phyloP scores from a whole-genome alignment of 768 basidiomycete genomes.

The Boletus rufocinnamomeus region DNA sequence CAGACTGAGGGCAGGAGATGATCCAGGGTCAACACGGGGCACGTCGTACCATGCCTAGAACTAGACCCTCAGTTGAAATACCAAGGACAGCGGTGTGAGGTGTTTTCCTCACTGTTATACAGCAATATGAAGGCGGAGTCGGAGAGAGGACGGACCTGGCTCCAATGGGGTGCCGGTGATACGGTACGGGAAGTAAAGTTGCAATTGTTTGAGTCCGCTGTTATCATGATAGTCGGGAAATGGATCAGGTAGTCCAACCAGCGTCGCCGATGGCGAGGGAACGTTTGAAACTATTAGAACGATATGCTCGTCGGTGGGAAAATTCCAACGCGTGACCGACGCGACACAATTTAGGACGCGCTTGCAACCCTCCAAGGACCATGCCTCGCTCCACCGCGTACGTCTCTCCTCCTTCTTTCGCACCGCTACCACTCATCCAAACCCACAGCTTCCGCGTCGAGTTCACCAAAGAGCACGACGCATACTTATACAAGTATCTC shows the following conservation, averaged over 20 bases:
- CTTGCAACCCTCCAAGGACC: not conserved
- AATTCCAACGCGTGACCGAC: conserved; percentile 4
- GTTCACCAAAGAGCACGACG: conserved; percentile 46
- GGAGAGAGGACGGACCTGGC: not conserved
- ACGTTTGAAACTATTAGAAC: not conserved
- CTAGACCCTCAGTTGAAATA: not conserved
- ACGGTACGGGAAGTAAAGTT: not conserved
- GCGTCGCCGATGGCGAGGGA: not conserved
- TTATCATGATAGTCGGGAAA: not conserved
- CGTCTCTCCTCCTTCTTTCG: not conserved
- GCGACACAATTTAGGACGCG: not conserved
- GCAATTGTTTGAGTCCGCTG: not conserved
- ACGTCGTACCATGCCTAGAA: not conserved
- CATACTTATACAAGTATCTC: conserved; percentile 45
- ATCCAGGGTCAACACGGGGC: not conserved
- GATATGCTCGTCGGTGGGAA: not conserved
- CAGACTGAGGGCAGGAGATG: not conserved
- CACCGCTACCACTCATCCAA: not conserved
- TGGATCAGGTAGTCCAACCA: not conserved
- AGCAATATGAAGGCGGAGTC: not conserved
- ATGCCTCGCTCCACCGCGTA: conserved; percentile 8
- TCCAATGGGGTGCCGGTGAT: not conserved
- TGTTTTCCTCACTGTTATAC: not conserved
- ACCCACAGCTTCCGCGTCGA: conserved; percentile 23
- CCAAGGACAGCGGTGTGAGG: not conserved